Evolutionary conservation across 495 filamentous ascomycete genomes (phyloP), one percentile per base, ranked within the genome.

Genomic region (Thozetella sp.): DNA sequence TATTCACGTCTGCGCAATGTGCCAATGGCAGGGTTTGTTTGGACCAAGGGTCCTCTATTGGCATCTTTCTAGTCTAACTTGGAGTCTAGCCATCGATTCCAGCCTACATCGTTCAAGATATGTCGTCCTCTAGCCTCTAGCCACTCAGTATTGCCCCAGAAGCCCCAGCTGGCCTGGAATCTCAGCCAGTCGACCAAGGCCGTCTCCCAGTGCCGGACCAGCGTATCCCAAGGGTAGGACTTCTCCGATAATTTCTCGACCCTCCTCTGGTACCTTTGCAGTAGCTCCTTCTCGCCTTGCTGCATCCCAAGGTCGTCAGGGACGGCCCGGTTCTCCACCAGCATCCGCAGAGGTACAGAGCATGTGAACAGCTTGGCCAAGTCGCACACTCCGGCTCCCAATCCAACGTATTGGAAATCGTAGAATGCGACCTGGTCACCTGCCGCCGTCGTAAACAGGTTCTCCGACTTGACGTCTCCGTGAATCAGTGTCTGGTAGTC

Each of bases 121-220:
- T 40, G 67, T 40, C 68, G 59, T 25, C 65, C 67, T 55, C 67
- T 62, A 12, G 71, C 74, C 48, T 72, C 73, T 25, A 78, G 70
- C 77, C 76, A 80, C 25, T 68, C 63, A 1, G 72, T 72, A 53
- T 79, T 78, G 3, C 79, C 79, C 79, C 79, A 81, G 57, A 73
- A 74, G 1, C 79, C 77, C 79, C 77, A 81, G 1, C 76, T 78
- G 0, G 75, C 74, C 58, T 80, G 72, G 51, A 81, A 82, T 40
- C 79, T 53, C 43, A 77, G 60, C 79, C 79, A 80, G 57, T 81
- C 77, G 1, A 81, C 77, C 19, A 80, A 56, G 2, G 77, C 79
- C 25, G 69, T 74, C 58, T 82, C 77, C 71, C 73, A 79, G 58
- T 82, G 75, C 37, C 66, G 57, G 12, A 73, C 58, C 51, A 82